Evolutionary conservation across 1,284 basidiomycete species (phyloP).

Genomic region (Exsudoporus floridanus): DNA sequence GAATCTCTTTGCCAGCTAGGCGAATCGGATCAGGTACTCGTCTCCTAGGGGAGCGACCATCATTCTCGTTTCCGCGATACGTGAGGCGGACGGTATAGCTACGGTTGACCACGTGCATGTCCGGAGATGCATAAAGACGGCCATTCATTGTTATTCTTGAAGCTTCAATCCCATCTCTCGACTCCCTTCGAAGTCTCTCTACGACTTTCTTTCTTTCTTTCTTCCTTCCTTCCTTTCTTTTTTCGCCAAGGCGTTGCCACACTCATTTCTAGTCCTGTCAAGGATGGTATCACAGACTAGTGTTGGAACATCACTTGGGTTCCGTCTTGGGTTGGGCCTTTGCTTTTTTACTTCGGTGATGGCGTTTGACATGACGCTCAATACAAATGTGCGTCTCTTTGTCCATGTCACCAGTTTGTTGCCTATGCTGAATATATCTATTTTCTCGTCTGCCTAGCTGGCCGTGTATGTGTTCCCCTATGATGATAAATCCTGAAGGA

Average conservation of each 20-base stretch:
- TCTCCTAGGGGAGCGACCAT: not conserved
- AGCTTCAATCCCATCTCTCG: not conserved
- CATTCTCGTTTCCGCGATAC: conserved; percentile 1
- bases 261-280: not conserved
- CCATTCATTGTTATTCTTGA: not conserved
- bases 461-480: conserved; percentile 21
- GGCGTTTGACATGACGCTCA: conserved; percentile 26
- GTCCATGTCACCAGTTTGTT: not conserved
- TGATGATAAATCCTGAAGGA: not conserved
- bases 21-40: conserved; percentile 15
- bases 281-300: conserved; percentile 15
- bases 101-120: conserved; percentile 12
- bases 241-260: not conserved
- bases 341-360: conserved; percentile 13
- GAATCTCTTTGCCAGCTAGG: conserved; percentile 9
- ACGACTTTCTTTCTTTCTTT: not conserved
- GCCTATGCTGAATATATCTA: not conserved
- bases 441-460: conserved; percentile 11
- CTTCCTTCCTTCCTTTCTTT: not conserved
- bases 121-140: conserved; percentile 21
- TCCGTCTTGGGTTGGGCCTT: conserved; percentile 18
- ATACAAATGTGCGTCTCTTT: conserved; percentile 20
- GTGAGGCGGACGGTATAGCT: conserved; percentile 6
- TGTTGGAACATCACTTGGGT: conserved; percentile 1
- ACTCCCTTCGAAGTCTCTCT: not conserved